phyloP scores from a whole-genome alignment of 202 grass and related monocot species.

The Zizania palustris region DNA sequence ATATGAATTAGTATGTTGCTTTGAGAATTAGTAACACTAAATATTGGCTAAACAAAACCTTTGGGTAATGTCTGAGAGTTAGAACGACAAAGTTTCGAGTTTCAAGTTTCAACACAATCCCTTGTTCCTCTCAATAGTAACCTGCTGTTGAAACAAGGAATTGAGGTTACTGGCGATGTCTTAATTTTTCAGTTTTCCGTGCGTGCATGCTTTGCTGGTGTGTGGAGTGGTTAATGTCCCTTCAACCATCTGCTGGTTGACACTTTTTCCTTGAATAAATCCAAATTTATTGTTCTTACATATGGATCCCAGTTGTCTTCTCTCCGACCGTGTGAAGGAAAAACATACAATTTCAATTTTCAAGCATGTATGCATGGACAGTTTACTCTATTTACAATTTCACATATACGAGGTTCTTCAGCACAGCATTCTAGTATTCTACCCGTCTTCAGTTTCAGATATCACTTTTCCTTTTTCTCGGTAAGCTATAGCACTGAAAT shows the following conservation, averaged over 20 bases:
- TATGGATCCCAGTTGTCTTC: not conserved
- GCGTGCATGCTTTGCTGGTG: conserved; percentile 61
- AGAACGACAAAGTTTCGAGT: not conserved
- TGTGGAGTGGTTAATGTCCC: conserved; percentile 51
- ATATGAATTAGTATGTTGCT: not conserved
- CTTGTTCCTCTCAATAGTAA: conserved; percentile 34
- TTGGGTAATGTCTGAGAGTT: not conserved
- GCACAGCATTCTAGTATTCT: not conserved
- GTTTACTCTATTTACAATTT: conserved; percentile 13
- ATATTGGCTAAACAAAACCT: not conserved
- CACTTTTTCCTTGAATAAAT: not conserved
- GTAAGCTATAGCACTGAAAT: not conserved
- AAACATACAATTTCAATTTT: conserved; percentile 52
- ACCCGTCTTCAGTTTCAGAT: not conserved
- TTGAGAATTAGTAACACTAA: not conserved
- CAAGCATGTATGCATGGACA: conserved; percentile 58
- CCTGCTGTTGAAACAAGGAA: conserved; percentile 56
- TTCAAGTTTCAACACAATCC: not conserved
- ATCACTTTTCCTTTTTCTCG: not conserved
- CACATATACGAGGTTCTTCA: conserved; percentile 43
- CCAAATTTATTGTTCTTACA: not conserved
- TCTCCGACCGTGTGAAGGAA: not conserved
- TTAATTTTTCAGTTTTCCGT: conserved; percentile 44
- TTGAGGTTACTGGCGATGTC: conserved; percentile 48
- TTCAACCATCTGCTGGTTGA: not conserved